Evolutionary conservation across 305 asterid genomes (phyloP).

Genomic region (Andrographis paniculata): DNA sequence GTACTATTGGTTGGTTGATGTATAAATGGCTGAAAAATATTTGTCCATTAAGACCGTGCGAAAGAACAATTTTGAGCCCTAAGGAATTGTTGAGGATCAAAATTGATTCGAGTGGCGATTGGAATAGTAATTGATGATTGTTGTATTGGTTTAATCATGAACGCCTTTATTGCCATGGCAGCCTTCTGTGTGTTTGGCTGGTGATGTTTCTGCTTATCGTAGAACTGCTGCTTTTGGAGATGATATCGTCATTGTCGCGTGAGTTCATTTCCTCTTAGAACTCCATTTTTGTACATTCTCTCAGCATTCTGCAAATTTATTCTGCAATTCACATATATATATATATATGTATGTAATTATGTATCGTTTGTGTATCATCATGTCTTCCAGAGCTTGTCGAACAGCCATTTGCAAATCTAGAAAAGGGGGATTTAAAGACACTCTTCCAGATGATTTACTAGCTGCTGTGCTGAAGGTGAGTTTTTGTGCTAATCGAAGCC

Average conservation of each 20-base stretch:
- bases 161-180: conserved; percentile 26
- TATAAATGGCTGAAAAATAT: not conserved
- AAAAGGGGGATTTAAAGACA: conserved; percentile 87
- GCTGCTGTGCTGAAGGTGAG: conserved; percentile 82
- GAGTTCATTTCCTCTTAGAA: conserved; percentile 28
- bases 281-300: not conserved
- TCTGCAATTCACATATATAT: too few species aligned
- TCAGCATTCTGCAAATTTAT: not conserved
- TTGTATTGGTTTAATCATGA: not conserved
- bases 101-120: not conserved
- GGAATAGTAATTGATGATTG: not conserved
- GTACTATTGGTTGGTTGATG: not conserved
- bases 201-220: conserved; percentile 26
- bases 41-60: not conserved
- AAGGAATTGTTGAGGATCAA: not conserved
- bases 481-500: too few species aligned
- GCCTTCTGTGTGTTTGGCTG: conserved; percentile 57
- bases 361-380: not conserved
- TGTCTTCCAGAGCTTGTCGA: conserved; percentile 58
- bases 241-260: conserved; percentile 89
- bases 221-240: conserved; percentile 57
- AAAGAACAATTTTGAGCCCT: not conserved
- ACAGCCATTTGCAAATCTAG: conserved; percentile 82
- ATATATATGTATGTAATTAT: not conserved
- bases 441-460: conserved; percentile 83